phyloP scores from a whole-genome alignment of 148 eudicot genomes.

The Pouteria glomerata region DNA sequence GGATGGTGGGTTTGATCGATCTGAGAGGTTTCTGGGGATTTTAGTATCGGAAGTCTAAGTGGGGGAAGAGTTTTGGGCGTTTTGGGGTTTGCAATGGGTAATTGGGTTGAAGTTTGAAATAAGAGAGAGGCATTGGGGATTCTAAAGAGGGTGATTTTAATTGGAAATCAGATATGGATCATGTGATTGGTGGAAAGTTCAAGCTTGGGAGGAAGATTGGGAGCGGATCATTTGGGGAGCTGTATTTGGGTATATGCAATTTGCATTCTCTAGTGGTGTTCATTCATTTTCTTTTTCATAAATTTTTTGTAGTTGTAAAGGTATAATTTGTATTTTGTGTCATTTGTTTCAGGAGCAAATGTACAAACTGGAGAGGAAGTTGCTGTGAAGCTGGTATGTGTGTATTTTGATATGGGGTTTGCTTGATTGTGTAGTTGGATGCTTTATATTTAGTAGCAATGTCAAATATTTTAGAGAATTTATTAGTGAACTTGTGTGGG shows the following conservation, averaged over 20 bases:
- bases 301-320: background rate
- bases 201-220: slow-evolving; percentile 77
- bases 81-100: slow-evolving; percentile 8
- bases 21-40: slow-evolving; percentile 2
- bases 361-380: slow-evolving; percentile 87
- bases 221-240: slow-evolving; percentile 79
- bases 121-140: background rate
- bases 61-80: background rate
- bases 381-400: slow-evolving; percentile 83
- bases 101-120: slow-evolving; percentile 1
- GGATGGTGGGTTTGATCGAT: background rate
- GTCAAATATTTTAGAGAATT: background rate
- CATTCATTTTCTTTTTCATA: background rate
- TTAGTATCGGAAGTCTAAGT: background rate
- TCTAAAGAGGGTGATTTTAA: background rate
- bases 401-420: slow-evolving; percentile 2
- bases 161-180: slow-evolving; percentile 37
- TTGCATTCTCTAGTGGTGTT: background rate
- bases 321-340: background rate
- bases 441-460: background rate
- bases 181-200: slow-evolving; percentile 70
- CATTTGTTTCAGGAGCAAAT: slow-evolving; percentile 54
- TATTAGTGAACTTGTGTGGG: background rate
- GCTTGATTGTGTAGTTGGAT: slow-evolving; percentile 2
- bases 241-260: slow-evolving; percentile 50